These are phyloP conservation scores for Fusarium newnesense DNA, from an alignment of 2,329 filamentous ascomycete species.

Conservation along the genomic window DNA sequence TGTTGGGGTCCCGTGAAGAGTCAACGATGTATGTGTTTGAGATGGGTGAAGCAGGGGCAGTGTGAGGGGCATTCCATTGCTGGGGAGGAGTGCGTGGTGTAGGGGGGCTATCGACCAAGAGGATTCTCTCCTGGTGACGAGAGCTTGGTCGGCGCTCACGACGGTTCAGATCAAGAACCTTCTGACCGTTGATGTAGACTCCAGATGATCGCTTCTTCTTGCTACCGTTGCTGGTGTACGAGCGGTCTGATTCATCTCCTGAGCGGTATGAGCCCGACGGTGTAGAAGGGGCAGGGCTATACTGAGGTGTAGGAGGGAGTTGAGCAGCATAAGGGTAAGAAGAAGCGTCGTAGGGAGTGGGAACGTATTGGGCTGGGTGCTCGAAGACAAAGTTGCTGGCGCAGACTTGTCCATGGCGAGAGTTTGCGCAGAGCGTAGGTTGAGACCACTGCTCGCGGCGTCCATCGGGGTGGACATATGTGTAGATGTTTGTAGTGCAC, in stretches of 20 bases:
- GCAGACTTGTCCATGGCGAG: slow-evolving; percentile 56
- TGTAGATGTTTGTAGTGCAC: slow-evolving; percentile 61
- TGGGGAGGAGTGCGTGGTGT: slow-evolving; percentile 60
- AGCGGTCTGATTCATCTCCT: slow-evolving; percentile 52
- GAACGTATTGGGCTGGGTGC: slow-evolving; percentile 53
- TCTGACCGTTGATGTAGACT: slow-evolving; percentile 53
- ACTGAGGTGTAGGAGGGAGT: slow-evolving; percentile 55
- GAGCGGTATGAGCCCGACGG: slow-evolving; percentile 49
- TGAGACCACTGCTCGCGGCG: slow-evolving; percentile 49
- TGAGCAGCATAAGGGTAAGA: slow-evolving; percentile 47
- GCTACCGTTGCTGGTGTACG: slow-evolving; percentile 47
- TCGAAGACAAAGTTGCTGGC: slow-evolving; percentile 53
- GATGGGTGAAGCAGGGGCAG: slow-evolving; percentile 53
- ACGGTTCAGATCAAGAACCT: slow-evolving; percentile 49
- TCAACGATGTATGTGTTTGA: slow-evolving; percentile 42
- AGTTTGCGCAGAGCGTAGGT: slow-evolving; percentile 52
- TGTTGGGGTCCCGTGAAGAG: slow-evolving; percentile 37
- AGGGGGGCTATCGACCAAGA: slow-evolving; percentile 58
- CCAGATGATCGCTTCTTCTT: slow-evolving; percentile 49
- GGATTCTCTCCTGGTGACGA: slow-evolving; percentile 53
- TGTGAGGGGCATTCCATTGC: slow-evolving; percentile 52
- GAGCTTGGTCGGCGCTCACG: slow-evolving; percentile 43
- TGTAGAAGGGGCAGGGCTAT: slow-evolving; percentile 46
- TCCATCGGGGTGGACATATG: slow-evolving; percentile 60
- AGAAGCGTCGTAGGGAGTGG: slow-evolving; percentile 46